phyloP scores from a whole-genome alignment of 179 eudicot species.

The Corrigiola litoralis region DNA sequence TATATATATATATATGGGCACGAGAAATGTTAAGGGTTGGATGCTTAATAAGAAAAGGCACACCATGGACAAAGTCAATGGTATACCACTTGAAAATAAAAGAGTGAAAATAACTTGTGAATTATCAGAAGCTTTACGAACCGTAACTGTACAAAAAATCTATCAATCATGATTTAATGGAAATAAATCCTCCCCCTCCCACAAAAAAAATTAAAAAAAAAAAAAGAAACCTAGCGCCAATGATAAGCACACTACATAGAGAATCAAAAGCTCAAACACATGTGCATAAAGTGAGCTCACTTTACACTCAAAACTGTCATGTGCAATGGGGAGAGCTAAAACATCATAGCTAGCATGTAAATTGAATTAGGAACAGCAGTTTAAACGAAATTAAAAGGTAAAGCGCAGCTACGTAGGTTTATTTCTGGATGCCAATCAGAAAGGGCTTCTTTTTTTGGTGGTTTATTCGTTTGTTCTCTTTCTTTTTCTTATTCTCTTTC shows the following conservation, averaged over 20 bases:
- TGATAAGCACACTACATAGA: slow-evolving; percentile 1
- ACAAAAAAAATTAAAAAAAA: no score
- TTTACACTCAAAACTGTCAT: slow-evolving; percentile 26
- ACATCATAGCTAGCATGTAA: background rate
- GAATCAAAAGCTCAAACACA: slow-evolving; percentile 8
- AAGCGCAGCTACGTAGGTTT: slow-evolving; percentile 19
- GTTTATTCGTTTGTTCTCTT: slow-evolving; percentile 20
- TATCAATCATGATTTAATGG: no score
- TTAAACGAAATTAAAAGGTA: slow-evolving; percentile 5
- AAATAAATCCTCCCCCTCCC: no score
- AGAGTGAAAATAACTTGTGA: no score
- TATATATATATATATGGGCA: no score
- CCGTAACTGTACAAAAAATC: no score
- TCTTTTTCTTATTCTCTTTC: background rate
- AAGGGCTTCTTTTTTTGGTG: slow-evolving; percentile 4
- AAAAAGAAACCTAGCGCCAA: slow-evolving; percentile 8
- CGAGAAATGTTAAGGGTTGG: no score
- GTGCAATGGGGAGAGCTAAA: slow-evolving; percentile 20
- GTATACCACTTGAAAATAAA: no score
- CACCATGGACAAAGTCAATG: no score
- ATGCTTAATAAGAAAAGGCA: no score
- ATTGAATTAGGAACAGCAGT: slow-evolving; percentile 3
- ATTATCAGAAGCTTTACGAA: no score
- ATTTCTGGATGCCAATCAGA: slow-evolving; percentile 18
- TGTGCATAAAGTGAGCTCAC: slow-evolving; percentile 21